A percentile compares a stretch with the other conserved stretches of the same genome.
Evolutionary conservation across 192 early-diverging fungal genomes (phyloP).

Genomic region (Mortierella hygrophila): DNA sequence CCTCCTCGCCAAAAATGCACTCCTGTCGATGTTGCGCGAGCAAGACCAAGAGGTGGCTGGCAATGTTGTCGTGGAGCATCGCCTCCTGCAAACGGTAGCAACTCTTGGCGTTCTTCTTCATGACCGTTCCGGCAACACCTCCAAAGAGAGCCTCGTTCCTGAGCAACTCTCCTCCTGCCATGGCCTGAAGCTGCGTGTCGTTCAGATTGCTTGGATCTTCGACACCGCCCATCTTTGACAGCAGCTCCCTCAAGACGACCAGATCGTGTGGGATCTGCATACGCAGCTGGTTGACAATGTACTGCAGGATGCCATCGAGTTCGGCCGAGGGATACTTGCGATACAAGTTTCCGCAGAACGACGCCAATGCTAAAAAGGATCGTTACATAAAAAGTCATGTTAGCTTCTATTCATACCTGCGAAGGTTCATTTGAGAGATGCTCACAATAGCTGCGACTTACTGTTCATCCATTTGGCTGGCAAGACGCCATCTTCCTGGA

Average conservation of each 20-base stretch:
- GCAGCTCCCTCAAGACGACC: conserved; percentile 75
- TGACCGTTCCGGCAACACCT: conserved; percentile 50
- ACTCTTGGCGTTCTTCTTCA: conserved; percentile 65
- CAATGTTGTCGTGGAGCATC: conserved; percentile 67
- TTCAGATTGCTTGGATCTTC: conserved; percentile 68
- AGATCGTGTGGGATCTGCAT: conserved; percentile 71
- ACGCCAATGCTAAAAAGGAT: conserved; percentile 57
- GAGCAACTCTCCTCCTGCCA: conserved; percentile 73
- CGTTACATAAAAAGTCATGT: neutral
- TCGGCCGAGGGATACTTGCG: conserved; percentile 76
- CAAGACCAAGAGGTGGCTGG: conserved; percentile 66
- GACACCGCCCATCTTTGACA: conserved; percentile 80
- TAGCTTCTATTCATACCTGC: neutral
- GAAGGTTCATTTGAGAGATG: too few relatives aligned
- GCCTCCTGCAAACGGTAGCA: conserved; percentile 66
- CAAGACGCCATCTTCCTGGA: conserved; percentile 74
- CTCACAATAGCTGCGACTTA: conserved; percentile 11
- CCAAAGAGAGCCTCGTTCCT: conserved; percentile 70
- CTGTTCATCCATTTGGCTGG: conserved; percentile 73
- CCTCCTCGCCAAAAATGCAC: conserved; percentile 59
- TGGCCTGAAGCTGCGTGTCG: conserved; percentile 68
- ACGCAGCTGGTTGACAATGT: conserved; percentile 73
- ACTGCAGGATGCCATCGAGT: conserved; percentile 71
- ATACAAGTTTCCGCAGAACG: conserved; percentile 75
- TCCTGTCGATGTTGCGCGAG: conserved; percentile 72